Evolutionary conservation across 441 rosid species (phyloP).

Genomic region (Erysimum pusillum): DNA sequence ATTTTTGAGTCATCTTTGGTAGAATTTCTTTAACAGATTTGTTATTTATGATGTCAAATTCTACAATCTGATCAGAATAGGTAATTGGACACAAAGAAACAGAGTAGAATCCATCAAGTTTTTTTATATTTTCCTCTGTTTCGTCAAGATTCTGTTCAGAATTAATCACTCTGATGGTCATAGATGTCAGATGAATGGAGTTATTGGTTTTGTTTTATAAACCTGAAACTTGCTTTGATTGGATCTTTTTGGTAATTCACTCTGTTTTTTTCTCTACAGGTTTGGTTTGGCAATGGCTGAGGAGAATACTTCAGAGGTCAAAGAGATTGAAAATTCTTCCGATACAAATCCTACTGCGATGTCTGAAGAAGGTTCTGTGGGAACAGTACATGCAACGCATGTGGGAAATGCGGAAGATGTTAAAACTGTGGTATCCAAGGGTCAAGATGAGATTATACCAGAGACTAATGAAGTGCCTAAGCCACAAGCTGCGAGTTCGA

Average conservation of each 20-base stretch:
- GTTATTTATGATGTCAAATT: constrained; percentile 26
- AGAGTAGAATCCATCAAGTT: not conserved
- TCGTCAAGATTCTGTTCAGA: not conserved
- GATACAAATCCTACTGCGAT: constrained; percentile 4
- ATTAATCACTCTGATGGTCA: not conserved
- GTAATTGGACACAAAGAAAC: not conserved
- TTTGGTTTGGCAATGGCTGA: constrained; percentile 45
- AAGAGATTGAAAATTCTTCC: constrained; percentile 32
- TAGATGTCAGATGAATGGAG: not conserved
- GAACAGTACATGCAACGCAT: constrained; percentile 1
- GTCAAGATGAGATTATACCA: constrained; percentile 21
- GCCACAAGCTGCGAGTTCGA: constrained; percentile 41
- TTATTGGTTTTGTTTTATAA: constrained; percentile 13
- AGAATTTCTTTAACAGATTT: constrained; percentile 3
- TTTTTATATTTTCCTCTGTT: not conserved
- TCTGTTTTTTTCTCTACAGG: constrained; percentile 30
- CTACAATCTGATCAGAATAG: constrained; percentile 29
- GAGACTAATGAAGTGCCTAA: constrained; percentile 17
- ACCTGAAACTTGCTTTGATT: not conserved
- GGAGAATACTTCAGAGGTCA: constrained; percentile 38
- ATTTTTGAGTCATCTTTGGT: constrained; percentile 9
- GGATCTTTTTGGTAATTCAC: constrained; percentile 5
- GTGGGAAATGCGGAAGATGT: constrained; percentile 31
- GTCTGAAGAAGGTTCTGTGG: constrained; percentile 18
- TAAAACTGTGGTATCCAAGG: constrained; percentile 17